Conservation (phyloP, 1,284 basidiomycete genomes). For the Porogramme epimiltina region DNA sequence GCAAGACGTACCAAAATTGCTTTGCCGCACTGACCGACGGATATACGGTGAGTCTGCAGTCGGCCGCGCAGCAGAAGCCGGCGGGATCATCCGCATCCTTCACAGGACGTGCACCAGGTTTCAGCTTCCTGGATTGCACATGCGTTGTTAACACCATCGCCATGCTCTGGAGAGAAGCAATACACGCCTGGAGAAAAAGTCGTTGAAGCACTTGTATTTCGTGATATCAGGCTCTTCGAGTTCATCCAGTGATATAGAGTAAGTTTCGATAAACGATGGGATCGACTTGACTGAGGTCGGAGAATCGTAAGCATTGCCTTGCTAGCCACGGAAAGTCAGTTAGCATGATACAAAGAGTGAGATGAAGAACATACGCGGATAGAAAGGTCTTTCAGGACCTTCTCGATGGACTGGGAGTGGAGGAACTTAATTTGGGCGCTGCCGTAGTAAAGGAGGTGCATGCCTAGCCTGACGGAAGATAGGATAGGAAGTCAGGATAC, state of each 20-base stretch:
- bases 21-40: slow-evolving; percentile 60
- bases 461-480: slow-evolving; percentile 71
- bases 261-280: slow-evolving; percentile 74
- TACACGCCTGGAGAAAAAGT: slow-evolving; percentile 72
- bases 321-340: slow-evolving; percentile 27
- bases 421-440: slow-evolving; percentile 55
- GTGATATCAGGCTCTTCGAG: slow-evolving; percentile 64
- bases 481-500: no score
- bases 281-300: slow-evolving; percentile 63
- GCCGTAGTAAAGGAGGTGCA: slow-evolving; percentile 80
- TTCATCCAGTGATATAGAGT: slow-evolving; percentile 64
- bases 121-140: slow-evolving; percentile 52
- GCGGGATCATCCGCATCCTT: slow-evolving; percentile 55
- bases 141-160: background rate
- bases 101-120: slow-evolving; percentile 66
- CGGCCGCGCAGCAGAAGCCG: slow-evolving; percentile 69
- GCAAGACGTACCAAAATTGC: slow-evolving; percentile 56
- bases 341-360: background rate
- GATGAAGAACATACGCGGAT: slow-evolving; percentile 49
- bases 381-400: slow-evolving; percentile 66
- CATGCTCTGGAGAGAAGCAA: background rate
- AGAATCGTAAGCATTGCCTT: slow-evolving; percentile 58
- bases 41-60: slow-evolving; percentile 77
- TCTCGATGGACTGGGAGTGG: slow-evolving; percentile 54
- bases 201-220: slow-evolving; percentile 76